Evolutionary conservation across 495 filamentous ascomycete species (phyloP), one percentile per base, ranked within the genome.

Genomic region (Aspergillus panamensis): DNA sequence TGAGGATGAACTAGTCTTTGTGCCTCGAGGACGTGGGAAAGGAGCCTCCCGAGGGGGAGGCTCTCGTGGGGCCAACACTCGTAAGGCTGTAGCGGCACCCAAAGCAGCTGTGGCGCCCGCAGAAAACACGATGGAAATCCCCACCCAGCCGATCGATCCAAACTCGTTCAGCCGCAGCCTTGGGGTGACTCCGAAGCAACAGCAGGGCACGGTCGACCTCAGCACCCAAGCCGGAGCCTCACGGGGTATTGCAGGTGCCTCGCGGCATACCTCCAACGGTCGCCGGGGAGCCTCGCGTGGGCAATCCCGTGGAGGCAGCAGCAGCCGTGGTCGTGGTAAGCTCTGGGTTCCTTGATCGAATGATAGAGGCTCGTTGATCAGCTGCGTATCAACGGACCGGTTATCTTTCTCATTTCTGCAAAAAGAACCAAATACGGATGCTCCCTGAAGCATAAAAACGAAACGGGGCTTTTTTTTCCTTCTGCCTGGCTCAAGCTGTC

Each of bases 1-100:
- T 21, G 84, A 85, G 52, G 83, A 86, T 60, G 80, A 82, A 48
- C 70, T 85, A 7, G 79, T 85, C 29, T 80, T 82, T 61, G 77
- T 80, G 39, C 79, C 79, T 14, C 77, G 77, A 17, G 74, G 74
- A 35, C 74, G 72, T 43, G 74, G 74, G 29, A 79, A 76, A 58
- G 69, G 70, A 9, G 39, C 65, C 14, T 69, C 70, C 33, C 74
- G 63, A 64, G 75, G 70, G 53, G 76, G 66, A 33, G 65, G 61
- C 56, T 71, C 67, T 53, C 74, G 69, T 60, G 73, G 61, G 53
- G 69, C 57, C 61, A 75, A 63, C 50, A 67, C 31, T 45, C 66
- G 63, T 37, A 67, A 67, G 48, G 8, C 63, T 21, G 51, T 57
- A 10, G 42, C 63, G 0, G 51, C 65, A 8, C 42, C 64, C 29